Conservation (phyloP, 2,329 filamentous ascomycete genomes). For the Colletotrichum melonis region DNA sequence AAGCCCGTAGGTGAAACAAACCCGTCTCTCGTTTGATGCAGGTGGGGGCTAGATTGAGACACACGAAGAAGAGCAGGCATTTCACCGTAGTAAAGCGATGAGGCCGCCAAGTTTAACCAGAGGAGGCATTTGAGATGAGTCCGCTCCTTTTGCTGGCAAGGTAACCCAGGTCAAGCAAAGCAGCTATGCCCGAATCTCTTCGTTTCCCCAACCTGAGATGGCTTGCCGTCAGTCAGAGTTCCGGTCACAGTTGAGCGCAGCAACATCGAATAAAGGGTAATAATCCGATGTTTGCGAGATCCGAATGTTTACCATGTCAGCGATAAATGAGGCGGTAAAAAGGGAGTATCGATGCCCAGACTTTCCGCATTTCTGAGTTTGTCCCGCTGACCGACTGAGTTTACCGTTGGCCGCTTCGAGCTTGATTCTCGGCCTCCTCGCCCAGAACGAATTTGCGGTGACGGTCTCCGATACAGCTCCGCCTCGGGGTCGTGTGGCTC, state of each 20-base stretch:
- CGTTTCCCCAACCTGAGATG: neutral
- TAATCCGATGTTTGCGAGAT: neutral
- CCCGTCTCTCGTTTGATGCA: slow-evolving; percentile 16
- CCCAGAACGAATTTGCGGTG: slow-evolving; percentile 19
- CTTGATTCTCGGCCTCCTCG: neutral
- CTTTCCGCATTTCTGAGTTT: neutral
- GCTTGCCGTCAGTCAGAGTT: neutral
- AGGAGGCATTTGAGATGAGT: neutral
- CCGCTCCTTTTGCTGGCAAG: slow-evolving; percentile 6
- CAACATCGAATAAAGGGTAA: neutral
- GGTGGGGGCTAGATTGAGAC: slow-evolving; percentile 18
- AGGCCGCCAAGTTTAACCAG: neutral
- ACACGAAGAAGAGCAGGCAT: slow-evolving; percentile 8
- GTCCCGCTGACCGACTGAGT: neutral
- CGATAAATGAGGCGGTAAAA: neutral
- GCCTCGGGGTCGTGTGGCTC: slow-evolving; percentile 21
- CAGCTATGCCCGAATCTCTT: neutral
- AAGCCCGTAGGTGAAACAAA: slow-evolving; percentile 29
- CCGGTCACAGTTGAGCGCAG: neutral
- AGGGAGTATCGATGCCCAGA: neutral
- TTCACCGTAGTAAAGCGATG: neutral
- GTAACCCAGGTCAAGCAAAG: neutral
- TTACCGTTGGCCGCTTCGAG: slow-evolving; percentile 7
- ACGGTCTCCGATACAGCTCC: slow-evolving; percentile 11
- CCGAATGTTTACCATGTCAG: neutral